Conservation (phyloP, 2,329 filamentous ascomycete species). For the Cytospora mali region DNA sequence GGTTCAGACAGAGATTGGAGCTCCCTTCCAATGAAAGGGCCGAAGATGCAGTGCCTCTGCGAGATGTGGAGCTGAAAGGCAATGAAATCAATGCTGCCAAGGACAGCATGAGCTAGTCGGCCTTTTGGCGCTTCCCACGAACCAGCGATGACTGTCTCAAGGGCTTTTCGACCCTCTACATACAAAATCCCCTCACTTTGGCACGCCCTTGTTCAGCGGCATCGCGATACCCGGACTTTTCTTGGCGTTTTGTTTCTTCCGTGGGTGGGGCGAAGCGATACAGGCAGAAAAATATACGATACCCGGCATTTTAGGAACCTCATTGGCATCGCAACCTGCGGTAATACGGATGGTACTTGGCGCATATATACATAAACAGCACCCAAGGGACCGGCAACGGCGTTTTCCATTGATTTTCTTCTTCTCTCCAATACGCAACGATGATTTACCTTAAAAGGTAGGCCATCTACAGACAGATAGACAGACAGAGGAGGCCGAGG, state of each 20-base stretch:
- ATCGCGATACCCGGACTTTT: neutral
- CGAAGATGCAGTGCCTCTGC: constrained; percentile 20
- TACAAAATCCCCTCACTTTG: neutral
- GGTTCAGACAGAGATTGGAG: constrained; percentile 57
- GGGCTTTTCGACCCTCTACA: neutral
- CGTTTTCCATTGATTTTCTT: neutral
- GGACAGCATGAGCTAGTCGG: constrained; percentile 6
- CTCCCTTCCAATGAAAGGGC: constrained; percentile 20
- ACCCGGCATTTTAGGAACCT: constrained; percentile 25
- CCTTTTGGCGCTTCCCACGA: neutral
- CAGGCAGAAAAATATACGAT: constrained; percentile 28
- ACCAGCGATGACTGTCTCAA: neutral
- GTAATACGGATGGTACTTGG: constrained; percentile 12
- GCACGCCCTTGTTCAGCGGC: neutral
- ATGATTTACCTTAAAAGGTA: neutral
- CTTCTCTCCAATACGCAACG: neutral
- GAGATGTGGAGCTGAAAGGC: constrained; percentile 17
- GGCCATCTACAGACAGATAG: neutral
- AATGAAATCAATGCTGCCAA: constrained; percentile 25
- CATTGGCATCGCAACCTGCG: constrained; percentile 7
- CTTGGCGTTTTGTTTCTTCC: neutral
- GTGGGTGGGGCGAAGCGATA: constrained; percentile 10
- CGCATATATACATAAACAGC: constrained; percentile 10
- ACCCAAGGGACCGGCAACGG: constrained; percentile 5
- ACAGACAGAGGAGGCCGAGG: neutral